Conservation (phyloP, 2,329 filamentous ascomycete species). For the Aspergillus flavus region DNA sequence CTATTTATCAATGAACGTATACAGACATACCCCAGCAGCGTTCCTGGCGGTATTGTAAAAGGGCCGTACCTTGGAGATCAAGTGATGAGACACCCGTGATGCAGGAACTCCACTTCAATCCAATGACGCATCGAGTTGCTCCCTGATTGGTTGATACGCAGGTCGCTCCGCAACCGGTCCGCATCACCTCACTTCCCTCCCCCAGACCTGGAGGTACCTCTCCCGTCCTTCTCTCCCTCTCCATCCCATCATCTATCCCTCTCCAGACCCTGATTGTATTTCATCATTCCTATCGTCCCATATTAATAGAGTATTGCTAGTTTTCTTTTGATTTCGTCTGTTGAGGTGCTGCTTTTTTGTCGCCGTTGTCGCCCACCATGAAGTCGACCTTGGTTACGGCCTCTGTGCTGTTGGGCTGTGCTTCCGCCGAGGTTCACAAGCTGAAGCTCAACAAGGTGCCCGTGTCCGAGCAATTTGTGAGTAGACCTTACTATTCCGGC, state of each 20-base stretch:
- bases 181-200: slow-evolving; percentile 27
- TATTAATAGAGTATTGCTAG: slow-evolving; percentile 19
- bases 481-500: slow-evolving; percentile 37
- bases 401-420: slow-evolving; percentile 78
- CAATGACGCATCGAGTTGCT: slow-evolving; percentile 25
- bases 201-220: slow-evolving; percentile 17
- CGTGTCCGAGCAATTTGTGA: slow-evolving; percentile 86
- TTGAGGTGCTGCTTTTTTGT: slow-evolving; percentile 7
- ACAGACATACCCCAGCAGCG: neutral
- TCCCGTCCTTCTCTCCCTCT: slow-evolving; percentile 18
- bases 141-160: slow-evolving; percentile 22
- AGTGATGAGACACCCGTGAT: slow-evolving; percentile 20
- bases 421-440: slow-evolving; percentile 86
- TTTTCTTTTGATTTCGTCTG: neutral
- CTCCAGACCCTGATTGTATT: slow-evolving; percentile 23
- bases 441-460: slow-evolving; percentile 98
- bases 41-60: neutral
- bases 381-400: slow-evolving; percentile 81
- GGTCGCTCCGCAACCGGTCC: slow-evolving; percentile 28
- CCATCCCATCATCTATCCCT: slow-evolving; percentile 32
- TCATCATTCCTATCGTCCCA: slow-evolving; percentile 28
- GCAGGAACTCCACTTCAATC: slow-evolving; percentile 15
- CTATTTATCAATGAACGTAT: neutral
- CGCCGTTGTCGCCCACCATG: slow-evolving; percentile 58
- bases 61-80: slow-evolving; percentile 8